These are phyloP conservation scores for Lasiosphaeria miniovina DNA, from an alignment of 495 filamentous ascomycete genomes.

Conservation along the genomic window DNA sequence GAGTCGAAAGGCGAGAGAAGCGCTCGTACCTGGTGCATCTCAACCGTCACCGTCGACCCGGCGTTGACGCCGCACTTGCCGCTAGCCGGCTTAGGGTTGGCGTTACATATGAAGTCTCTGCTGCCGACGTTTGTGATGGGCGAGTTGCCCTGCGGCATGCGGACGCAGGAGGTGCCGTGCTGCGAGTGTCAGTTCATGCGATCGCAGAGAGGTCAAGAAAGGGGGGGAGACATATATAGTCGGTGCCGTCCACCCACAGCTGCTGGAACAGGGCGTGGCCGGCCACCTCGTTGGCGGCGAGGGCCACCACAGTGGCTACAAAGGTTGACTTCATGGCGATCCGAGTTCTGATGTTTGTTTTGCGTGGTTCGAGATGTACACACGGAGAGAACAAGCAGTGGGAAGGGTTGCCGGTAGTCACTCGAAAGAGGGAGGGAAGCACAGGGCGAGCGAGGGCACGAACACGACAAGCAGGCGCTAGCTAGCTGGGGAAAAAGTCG, in stretches of 20 bases:
- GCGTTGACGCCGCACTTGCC: conserved; percentile 47
- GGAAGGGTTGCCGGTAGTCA: not conserved
- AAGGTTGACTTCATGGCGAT: conserved; percentile 41
- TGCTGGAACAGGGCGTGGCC: conserved; percentile 52
- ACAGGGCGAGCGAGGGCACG: not conserved
- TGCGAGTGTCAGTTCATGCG: conserved; percentile 13
- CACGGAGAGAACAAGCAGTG: not conserved
- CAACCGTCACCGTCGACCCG: conserved; percentile 45
- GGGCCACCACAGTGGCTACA: conserved; percentile 23
- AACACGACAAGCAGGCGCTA: not conserved
- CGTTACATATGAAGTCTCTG: conserved; percentile 42
- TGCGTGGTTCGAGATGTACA: not conserved
- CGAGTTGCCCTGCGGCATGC: conserved; percentile 42
- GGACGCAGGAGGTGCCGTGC: conserved; percentile 40
- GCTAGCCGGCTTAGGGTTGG: conserved; percentile 32
- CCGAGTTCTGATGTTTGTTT: not conserved
- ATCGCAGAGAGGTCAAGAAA: not conserved
- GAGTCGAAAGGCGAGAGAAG: conserved; percentile 12
- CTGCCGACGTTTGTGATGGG: conserved; percentile 44
- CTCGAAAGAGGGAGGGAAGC: too few species aligned
- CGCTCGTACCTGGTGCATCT: conserved; percentile 42
- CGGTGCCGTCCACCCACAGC: conserved; percentile 50
- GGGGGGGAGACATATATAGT: conserved; percentile 41
- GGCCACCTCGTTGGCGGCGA: conserved; percentile 36
- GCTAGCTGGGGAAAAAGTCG: not conserved